Evolutionary conservation across 768 basidiomycete genomes (phyloP), one percentile per base, ranked within the genome.

Genomic region (Tulasnella sp.): DNA sequence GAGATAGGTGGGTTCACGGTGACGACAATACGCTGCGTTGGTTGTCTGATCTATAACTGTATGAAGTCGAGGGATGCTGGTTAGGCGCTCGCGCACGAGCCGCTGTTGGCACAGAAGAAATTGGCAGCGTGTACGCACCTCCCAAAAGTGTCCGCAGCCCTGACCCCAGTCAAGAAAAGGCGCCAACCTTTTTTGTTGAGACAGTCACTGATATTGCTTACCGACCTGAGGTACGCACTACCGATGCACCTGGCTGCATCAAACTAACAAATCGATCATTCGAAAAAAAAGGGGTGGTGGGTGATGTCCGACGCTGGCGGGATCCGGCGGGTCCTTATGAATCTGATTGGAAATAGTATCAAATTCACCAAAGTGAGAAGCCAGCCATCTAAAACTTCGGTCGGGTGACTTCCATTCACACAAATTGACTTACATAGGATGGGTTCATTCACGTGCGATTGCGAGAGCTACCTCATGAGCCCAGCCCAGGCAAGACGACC

Each of bases 271-370:
- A 7, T 11, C 4, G 34, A 43, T 12, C 15, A 41, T 44, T 34
- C 19, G 21, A 12, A 24, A 21, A 29, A 17, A 7, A 17, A 92
- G 87, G 89, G 89, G 1, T 97, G 92, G 92, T 72, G 73, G 7
- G 72, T 94, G 27, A 84, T 82, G 66, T 92, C 87, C 68, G 93
- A 97, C 70, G 91, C 87, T 68, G 92, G 90, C 29, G 93, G 93
- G 12, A 84, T 96, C 62, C 81, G 93, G 29, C 80, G 93, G 25
- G 83, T 96, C 11, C 70, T 96, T 62, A 94, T 96, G 90, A 97
- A 97, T 68, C 71, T 97, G 38, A 90, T 96, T 64, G 90, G 92
- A 15, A 96, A 94, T 70, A 90, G 89, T 65, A 73, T 93, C 54
- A 94, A 97, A 70, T 96, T 96, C 69, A 94, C 92, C 29, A 75